These are phyloP conservation scores for Sicyos edulis DNA, from an alignment of 306 rosid genomes.

Conservation along the genomic window DNA sequence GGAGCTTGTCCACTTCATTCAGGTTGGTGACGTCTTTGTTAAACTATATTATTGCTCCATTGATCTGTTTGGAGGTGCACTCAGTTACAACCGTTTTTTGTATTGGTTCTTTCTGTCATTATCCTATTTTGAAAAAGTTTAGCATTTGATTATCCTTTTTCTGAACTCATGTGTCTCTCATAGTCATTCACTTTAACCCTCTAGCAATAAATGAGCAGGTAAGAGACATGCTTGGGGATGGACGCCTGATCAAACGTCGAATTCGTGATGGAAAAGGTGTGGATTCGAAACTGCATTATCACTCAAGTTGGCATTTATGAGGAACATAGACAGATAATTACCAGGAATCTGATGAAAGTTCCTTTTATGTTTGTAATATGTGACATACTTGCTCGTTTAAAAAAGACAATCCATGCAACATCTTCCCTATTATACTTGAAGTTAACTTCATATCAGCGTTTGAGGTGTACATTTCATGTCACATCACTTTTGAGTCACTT, in stretches of 20 bases:
- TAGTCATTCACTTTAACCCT: constrained; percentile 21
- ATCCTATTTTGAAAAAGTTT: neutral
- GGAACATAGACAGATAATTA: neutral
- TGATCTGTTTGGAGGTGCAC: neutral
- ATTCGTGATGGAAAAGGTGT: constrained; percentile 86
- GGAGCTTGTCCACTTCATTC: constrained; percentile 86
- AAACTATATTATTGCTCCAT: constrained; percentile 17
- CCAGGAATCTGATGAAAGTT: constrained; percentile 7
- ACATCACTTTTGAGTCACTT: neutral
- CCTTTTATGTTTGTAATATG: neutral
- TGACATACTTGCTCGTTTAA: neutral
- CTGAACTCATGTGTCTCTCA: neutral
- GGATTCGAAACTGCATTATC: constrained; percentile 23
- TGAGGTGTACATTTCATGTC: neutral
- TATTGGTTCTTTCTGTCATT: neutral
- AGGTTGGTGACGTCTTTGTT: constrained; percentile 48
- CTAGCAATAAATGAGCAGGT: constrained; percentile 49
- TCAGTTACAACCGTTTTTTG: neutral
- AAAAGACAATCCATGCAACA: neutral
- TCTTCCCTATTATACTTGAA: neutral
- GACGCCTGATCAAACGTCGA: constrained; percentile 82
- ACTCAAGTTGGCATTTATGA: neutral
- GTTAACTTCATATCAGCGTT: neutral
- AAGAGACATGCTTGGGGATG: constrained; percentile 98
- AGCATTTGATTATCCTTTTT: neutral